Evolutionary conservation across 225 moss, liverwort and hornwort species (phyloP).

Genomic region (Rhytidiadelphus loreus): DNA sequence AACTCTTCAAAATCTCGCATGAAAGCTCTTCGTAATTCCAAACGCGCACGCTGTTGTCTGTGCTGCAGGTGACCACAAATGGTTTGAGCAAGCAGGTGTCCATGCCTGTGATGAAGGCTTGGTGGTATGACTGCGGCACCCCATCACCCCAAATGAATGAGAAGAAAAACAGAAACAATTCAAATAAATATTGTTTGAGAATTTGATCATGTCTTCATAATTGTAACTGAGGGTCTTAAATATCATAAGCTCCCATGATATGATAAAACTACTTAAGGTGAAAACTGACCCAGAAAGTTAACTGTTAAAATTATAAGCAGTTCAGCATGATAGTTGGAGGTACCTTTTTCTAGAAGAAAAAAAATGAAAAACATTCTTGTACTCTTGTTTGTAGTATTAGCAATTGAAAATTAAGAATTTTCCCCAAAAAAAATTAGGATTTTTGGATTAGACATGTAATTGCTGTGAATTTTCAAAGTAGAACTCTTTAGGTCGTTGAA

Average conservation of each 20-base stretch:
- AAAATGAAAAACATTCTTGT: no score
- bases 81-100: slow-evolving; percentile 70
- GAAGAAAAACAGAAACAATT: neutral
- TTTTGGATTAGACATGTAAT: neutral
- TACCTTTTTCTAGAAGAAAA: neutral
- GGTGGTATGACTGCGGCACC: slow-evolving; percentile 36
- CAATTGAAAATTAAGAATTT: neutral
- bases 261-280: no score
- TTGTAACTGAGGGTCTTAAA: no score
- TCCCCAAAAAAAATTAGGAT: neutral
- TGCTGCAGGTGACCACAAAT: slow-evolving; percentile 62
- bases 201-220: no score
- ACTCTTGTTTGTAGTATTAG: neutral
- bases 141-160: neutral
- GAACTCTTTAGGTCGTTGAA: neutral
- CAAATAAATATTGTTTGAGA: no score
- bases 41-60: slow-evolving; percentile 50
- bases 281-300: no score
- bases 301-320: no score
- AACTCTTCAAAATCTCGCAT: slow-evolving; percentile 55
- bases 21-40: slow-evolving; percentile 70
- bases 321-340: neutral
- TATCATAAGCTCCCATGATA: no score
- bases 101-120: slow-evolving; percentile 54
- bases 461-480: no score